Conservation (phyloP, 2,329 filamentous ascomycete genomes). For the Cordyceps cicadae region DNA sequence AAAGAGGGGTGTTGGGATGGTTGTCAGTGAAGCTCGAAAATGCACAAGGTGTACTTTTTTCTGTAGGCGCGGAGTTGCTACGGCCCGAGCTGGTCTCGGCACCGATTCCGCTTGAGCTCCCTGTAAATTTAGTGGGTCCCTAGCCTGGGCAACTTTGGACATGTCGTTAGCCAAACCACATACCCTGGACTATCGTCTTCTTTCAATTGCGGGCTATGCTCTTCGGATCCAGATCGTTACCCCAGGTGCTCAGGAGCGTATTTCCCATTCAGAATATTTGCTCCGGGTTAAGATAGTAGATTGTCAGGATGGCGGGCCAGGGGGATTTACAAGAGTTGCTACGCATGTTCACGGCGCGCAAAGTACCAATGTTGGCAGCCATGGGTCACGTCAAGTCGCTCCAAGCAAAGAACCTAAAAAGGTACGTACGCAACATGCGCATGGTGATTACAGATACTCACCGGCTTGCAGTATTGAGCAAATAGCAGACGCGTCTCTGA, state of each 20-base stretch:
- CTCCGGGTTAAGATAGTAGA: not conserved
- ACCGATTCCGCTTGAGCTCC: not conserved
- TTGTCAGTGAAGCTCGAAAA: not conserved
- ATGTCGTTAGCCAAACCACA: not conserved
- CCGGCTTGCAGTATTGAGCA: conserved; percentile 38
- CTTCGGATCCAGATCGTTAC: not conserved
- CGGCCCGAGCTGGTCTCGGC: conserved; percentile 5
- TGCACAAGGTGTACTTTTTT: conserved; percentile 2
- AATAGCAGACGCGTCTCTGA: conserved; percentile 41
- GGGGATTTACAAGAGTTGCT: conserved; percentile 54
- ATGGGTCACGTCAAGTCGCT: conserved; percentile 51
- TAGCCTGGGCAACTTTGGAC: too few species aligned
- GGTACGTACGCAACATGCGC: conserved; percentile 33
- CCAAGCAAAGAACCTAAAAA: conserved; percentile 45
- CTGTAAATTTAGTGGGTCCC: not conserved
- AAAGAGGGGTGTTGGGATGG: not conserved
- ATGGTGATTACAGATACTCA: not conserved
- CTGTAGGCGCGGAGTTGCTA: not conserved
- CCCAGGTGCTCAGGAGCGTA: too few species aligned
- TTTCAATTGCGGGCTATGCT: not conserved
- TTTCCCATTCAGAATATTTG: not conserved
- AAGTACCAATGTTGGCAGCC: conserved; percentile 50
- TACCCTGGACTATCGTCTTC: conserved; percentile 7
- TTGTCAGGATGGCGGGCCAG: conserved; percentile 41
- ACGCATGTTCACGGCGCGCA: conserved; percentile 50